These are phyloP conservation scores for Hypomontagnella submonticulosa DNA, from an alignment of 495 filamentous ascomycete species.

Conservation along the genomic window DNA sequence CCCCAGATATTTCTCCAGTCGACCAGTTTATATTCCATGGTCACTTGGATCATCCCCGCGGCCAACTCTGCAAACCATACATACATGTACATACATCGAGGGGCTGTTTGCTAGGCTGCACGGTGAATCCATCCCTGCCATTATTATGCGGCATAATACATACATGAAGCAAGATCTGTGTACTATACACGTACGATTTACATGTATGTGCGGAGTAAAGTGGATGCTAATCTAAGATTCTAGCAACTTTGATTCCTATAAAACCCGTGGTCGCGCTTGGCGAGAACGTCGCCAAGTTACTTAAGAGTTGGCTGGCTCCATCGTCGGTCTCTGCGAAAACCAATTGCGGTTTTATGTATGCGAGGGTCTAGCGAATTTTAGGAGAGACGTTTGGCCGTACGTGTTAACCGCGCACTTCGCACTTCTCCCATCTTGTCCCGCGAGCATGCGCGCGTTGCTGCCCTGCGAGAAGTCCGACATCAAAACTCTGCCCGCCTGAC, in stretches of 20 bases:
- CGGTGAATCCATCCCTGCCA: no score
- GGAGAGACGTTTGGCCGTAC: conserved; percentile 1
- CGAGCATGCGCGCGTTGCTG: neutral
- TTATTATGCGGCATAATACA: conserved; percentile 2
- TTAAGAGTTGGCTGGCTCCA: conserved; percentile 5
- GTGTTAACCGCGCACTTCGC: conserved; percentile 2
- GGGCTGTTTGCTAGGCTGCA: no score
- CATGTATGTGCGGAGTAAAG: conserved; percentile 11
- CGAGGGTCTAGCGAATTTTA: conserved; percentile 2
- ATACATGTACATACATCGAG: no score
- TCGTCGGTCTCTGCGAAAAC: conserved; percentile 13
- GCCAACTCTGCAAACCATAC: no score
- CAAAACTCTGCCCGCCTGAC: neutral
- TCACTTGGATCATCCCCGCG: no score
- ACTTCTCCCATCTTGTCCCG: neutral
- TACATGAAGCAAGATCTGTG: conserved; percentile 22
- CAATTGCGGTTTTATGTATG: conserved; percentile 8
- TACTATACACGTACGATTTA: conserved; percentile 14
- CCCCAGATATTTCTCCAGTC: no score
- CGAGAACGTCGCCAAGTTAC: neutral
- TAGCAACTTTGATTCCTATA: conserved; percentile 5
- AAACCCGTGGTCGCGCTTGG: conserved; percentile 17
- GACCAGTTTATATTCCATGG: no score
- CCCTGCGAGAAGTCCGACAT: neutral
- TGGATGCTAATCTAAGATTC: conserved; percentile 16